A percentile compares a stretch with the other conserved stretches of the same genome.
Evolutionary conservation across 2,329 filamentous ascomycete genomes (phyloP).

Genomic region (Ceratocystis variospora): DNA sequence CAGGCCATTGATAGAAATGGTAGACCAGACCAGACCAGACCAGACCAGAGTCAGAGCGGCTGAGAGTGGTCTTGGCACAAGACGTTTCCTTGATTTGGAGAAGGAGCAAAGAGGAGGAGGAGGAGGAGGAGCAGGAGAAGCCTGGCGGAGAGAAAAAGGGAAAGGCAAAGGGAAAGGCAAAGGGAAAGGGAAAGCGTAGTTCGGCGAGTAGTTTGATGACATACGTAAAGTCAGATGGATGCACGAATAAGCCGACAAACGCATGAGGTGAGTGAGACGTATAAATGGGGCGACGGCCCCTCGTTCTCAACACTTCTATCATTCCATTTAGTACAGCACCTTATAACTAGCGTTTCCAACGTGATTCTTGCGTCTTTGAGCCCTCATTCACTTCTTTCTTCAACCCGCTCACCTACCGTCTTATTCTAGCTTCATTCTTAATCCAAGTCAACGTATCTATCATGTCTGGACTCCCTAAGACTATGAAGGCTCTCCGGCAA

Average conservation of each 20-base stretch:
- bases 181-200: not conserved
- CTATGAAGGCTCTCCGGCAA: slow-evolving; percentile 49
- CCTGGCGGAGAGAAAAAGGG: too few species aligned
- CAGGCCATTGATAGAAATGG: not conserved
- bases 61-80: not conserved
- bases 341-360: not conserved
- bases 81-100: too few species aligned
- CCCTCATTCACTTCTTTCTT: not conserved
- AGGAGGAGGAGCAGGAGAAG: too few species aligned
- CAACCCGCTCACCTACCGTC: not conserved
- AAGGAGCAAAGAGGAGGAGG: too few species aligned
- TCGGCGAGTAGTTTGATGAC: not conserved
- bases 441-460: not conserved
- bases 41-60: too few species aligned
- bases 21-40: too few species aligned
- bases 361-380: not conserved
- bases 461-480: slow-evolving; percentile 34
- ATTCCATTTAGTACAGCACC: not conserved
- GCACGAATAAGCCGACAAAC: not conserved
- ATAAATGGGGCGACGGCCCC: not conserved
- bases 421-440: not conserved
- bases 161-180: not conserved
- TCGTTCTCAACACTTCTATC: not conserved
- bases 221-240: not conserved
- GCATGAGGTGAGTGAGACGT: not conserved